Percentiles rank a stretch among this genome's conserved stretches.
Evolutionary conservation across 208 protist species (phyloP).

Genomic region (Strigomonas oncopelti): DNA sequence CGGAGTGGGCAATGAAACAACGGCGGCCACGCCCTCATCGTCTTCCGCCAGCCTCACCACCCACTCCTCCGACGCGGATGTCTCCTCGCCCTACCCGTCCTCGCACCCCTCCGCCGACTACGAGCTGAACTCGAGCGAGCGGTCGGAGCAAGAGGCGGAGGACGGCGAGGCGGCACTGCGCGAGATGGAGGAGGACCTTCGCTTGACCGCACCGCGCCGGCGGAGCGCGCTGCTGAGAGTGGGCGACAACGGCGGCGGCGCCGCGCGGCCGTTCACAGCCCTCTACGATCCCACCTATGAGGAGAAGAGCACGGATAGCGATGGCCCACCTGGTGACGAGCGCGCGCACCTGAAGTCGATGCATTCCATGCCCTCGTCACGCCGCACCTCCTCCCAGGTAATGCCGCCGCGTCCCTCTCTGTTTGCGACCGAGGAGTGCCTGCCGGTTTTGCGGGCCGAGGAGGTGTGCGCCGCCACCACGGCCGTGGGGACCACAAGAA

Average conservation of each 20-base stretch:
- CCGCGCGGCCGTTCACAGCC: slow-evolving; percentile 25
- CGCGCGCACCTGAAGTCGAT: no score
- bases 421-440: neutral
- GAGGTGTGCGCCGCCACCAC: neutral
- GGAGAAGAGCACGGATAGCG: neutral
- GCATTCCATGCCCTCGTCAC: neutral
- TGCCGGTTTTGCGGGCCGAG: neutral
- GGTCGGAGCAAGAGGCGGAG: slow-evolving; percentile 7
- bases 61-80: slow-evolving; percentile 15
- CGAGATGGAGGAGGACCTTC: slow-evolving; percentile 46
- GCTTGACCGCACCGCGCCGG: slow-evolving; percentile 27
- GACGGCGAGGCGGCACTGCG: slow-evolving; percentile 35
- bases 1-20: neutral
- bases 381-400: neutral
- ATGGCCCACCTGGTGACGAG: neutral
- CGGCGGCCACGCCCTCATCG: neutral
- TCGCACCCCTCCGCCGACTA: neutral
- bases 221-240: slow-evolving; percentile 24
- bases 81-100: slow-evolving; percentile 17
- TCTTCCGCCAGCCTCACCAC: neutral
- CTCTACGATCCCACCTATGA: slow-evolving; percentile 40
- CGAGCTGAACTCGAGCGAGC: slow-evolving; percentile 6
- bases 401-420: neutral
- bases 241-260: slow-evolving; percentile 7
- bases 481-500: no score